Evolutionary conservation across 352 stramenopile genomes (phyloP), one percentile per base, ranked within the genome.

Genomic region (Phytophthora hibernalis): DNA sequence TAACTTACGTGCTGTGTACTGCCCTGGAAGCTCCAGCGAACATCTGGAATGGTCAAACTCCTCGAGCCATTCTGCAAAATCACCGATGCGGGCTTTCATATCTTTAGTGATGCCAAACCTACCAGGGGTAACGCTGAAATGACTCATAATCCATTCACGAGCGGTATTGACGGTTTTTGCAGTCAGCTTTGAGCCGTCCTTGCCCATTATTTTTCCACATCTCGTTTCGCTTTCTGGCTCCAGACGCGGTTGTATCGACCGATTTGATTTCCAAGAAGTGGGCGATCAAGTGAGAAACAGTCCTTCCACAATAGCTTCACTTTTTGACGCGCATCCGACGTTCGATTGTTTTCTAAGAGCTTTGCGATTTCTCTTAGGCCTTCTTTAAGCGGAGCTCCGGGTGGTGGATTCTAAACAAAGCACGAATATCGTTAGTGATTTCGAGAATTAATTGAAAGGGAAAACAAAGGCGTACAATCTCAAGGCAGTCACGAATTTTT

Each of bases 41-140:
- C 45, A 80, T 18, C 77, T 90, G 28, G 77, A 83, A 55, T 91
- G 85, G 51, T 96, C 85, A 65, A 96, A 93, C 47, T 93, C 82
- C 22, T 91, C 76, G 2, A 96, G 77, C 89, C 89, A 96, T 31
- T 95, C 87, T 1, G 87, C 83, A 79, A 96, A 96, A 53, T 95
- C 83, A 8, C 73, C 72, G 12, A 96, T 65, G n/a, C 87, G 78
- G 12, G 73, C 80, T 43, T 93, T 92, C 86, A 93, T 93, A 44
- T 95, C 83, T 24, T 87, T 90, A 1, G 82, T 86, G 28, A 95
- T 93, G 5, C 85, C 85, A 28, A 83, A 81, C 48, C 74, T 88
- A 2, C 87, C 87, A 6, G 87, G 83, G 1, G 77, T 71, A n/a
- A 93, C 87, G 10, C 71, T 74, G 57, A 95, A 95, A 42, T 84